Evolutionary conservation across 2,329 filamentous ascomycete genomes (phyloP), one percentile per base, ranked within the genome.

Genomic region (Exophiala lecanii-corni): DNA sequence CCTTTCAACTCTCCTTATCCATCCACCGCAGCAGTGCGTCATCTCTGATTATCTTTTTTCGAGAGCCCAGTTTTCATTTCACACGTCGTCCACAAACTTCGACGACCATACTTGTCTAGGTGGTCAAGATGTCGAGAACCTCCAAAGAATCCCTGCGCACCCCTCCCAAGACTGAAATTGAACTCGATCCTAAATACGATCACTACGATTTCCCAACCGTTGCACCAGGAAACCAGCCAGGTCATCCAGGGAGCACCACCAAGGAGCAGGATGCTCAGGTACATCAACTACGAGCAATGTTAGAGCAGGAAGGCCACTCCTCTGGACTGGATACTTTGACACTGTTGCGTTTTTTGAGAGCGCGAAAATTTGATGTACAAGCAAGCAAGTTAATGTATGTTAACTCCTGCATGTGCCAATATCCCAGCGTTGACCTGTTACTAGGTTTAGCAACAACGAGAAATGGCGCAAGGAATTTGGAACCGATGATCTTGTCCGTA

Each of bases 281-380:
- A 36, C 72, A 81, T 62, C 87, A 96, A 75, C 75, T 98, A 63
- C 82, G 92, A 51, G 71, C 79, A 68, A 76, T 86, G 75, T 80
- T 98, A 48, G 92, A 97, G 78, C 69, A 81, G 55, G 81, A 82
- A 62, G 89, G 89, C 44, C 86, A 79, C 71, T 91, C 76, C 17
- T 80, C 94, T 58, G 79, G 88, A 58, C 76, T 98, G 61, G 92
- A 98, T 67, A 97, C 89, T 25, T 66, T 97, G 72, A 96, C 88
- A 46, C 67, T 98, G 82, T 73, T 96, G 62, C 84, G 89, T 62
- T 96, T 95, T 71, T 74, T 98, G 60, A 81, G 92, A 64, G 92
- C 92, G 43, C 81, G 92, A 62, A 97, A 97, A 75, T 98, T 96
- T 66, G 85, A 95, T 66, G 86, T 95, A 50, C 75, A 84, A 57